Percentiles rank a stretch among this genome's conserved stretches.
These are phyloP conservation scores for Parathielavia hyrcaniae DNA, from an alignment of 495 filamentous ascomycete species.

Conservation along the genomic window DNA sequence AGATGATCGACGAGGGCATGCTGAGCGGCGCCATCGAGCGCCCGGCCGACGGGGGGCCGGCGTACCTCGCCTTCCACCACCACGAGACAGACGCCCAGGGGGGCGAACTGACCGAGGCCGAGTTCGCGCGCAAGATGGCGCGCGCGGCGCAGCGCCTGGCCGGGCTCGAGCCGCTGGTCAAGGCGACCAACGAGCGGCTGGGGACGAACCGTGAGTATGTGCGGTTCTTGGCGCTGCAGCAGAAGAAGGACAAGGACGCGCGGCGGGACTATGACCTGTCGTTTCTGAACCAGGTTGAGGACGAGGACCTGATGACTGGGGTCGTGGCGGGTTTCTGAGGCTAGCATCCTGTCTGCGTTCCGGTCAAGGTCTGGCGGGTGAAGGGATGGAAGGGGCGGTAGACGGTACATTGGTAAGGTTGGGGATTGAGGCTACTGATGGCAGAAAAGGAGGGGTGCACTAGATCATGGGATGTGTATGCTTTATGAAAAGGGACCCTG, in stretches of 20 bases:
- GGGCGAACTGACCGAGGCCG: conserved; percentile 41
- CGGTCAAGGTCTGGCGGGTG: no score
- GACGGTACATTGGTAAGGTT: no score
- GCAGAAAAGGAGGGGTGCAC: no score
- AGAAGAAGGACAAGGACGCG: conserved; percentile 34
- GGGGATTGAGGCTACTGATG: no score
- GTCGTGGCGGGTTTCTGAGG: conserved; percentile 6
- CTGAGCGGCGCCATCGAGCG: conserved; percentile 49
- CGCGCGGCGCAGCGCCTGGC: conserved; percentile 40
- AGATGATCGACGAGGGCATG: conserved; percentile 53
- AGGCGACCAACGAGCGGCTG: conserved; percentile 49
- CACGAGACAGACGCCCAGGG: conserved; percentile 26
- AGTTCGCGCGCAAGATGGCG: conserved; percentile 41
- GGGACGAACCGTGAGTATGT: conserved; percentile 57
- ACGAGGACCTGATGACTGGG: conserved; percentile 63
- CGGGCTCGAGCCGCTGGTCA: conserved; percentile 39
- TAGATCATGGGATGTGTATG: no score
- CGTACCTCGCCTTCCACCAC: conserved; percentile 39
- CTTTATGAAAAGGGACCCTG: no score
- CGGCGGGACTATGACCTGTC: background rate
- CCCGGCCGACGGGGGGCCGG: conserved; percentile 34
- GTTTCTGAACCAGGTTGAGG: conserved; percentile 45
- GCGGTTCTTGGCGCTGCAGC: conserved; percentile 41
- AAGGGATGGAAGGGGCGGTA: no score
- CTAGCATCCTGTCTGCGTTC: no score